A percentile compares a stretch with the other conserved stretches of the same genome.
Evolutionary conservation across 306 rosid genomes (phyloP).

Genomic region (Pterocarpus santalinus): DNA sequence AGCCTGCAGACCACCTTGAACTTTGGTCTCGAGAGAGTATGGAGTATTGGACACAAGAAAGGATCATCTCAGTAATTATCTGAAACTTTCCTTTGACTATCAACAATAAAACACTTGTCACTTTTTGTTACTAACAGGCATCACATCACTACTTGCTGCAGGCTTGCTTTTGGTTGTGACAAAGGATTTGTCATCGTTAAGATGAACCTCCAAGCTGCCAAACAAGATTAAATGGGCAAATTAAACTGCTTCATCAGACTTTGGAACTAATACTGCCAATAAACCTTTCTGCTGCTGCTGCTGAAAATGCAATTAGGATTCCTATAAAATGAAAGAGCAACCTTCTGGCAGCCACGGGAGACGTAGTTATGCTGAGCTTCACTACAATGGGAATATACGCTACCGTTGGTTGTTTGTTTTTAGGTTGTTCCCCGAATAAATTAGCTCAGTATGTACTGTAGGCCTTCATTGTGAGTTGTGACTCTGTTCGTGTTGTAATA

Average conservation of each 20-base stretch:
- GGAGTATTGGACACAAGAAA: conserved; percentile 63
- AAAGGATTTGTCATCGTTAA: conserved; percentile 53
- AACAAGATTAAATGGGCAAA: conserved; percentile 4
- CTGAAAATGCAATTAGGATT: not conserved
- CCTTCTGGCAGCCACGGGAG: no score
- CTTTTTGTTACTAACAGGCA: not conserved
- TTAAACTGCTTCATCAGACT: not conserved
- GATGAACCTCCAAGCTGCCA: conserved; percentile 30
- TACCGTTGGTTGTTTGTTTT: not conserved
- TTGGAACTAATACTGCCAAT: conserved; percentile 13
- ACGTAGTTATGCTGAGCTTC: no score
- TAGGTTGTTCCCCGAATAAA: not conserved
- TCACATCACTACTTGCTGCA: conserved; percentile 35
- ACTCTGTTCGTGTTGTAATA: not conserved
- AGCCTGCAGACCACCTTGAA: conserved; percentile 57
- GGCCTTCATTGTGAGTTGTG: not conserved
- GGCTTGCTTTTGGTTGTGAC: conserved; percentile 73
- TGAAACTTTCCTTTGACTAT: conserved; percentile 11
- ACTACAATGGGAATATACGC: not conserved
- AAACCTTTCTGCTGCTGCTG: not conserved
- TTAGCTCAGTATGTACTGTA: not conserved
- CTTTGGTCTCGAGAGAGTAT: conserved; percentile 69
- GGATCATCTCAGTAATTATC: conserved; percentile 58
- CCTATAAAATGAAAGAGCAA: not conserved
- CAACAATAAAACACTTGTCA: not conserved